These are phyloP conservation scores for Candida namnaoensis DNA, from an alignment of 805 yeast genomes.

Conservation along the genomic window DNA sequence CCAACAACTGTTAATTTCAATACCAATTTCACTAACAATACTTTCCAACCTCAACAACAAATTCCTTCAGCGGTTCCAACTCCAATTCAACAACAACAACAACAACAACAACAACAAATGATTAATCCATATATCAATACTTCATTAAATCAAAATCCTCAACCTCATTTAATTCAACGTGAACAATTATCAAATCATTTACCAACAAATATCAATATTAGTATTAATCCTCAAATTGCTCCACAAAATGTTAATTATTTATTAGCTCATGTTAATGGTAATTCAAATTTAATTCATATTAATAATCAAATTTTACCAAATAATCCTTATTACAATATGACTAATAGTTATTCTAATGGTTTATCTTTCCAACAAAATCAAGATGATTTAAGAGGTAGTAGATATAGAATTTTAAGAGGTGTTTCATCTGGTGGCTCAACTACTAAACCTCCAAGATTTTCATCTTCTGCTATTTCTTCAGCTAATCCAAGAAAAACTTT, in stretches of 20 bases:
- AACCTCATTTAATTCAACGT: no score
- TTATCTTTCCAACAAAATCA: no score
- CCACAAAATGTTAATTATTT: no score
- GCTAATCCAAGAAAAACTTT: constrained; percentile 6
- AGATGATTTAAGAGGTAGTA: no score
- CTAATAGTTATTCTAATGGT: neutral
- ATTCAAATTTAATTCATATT: no score
- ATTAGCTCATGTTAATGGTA: no score
- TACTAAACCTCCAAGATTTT: constrained; percentile 42
- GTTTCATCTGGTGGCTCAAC: constrained; percentile 49
- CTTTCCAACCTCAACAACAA: neutral
- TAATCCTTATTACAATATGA: no score
- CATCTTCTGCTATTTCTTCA: constrained; percentile 14
- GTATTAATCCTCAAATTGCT: no score
- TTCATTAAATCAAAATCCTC: no score
- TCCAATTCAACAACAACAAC: neutral
- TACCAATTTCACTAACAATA: neutral
- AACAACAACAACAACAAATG: neutral
- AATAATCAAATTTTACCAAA: no score
- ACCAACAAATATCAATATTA: neutral
- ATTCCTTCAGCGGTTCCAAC: no score
- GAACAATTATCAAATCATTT: neutral
- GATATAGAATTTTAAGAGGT: constrained; percentile 43
- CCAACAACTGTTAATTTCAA: constrained; percentile 4
- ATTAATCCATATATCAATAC: neutral